Evolutionary conservation across 2,329 filamentous ascomycete species (phyloP), one percentile per base, ranked within the genome.

Genomic region (Mycosphaerelloides madeirae): DNA sequence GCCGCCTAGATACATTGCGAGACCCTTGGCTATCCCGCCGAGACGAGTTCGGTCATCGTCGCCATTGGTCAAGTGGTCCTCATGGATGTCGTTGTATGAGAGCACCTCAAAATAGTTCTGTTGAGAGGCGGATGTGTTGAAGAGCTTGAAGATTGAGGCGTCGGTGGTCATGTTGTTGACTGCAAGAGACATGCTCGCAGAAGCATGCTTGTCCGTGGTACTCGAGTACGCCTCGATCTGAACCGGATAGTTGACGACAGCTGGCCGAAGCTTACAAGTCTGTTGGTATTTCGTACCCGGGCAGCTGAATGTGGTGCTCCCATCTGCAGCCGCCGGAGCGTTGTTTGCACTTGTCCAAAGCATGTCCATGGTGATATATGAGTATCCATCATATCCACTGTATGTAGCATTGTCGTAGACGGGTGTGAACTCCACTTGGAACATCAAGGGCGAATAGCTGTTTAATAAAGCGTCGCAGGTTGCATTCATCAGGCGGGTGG

Each of bases 211-310:
- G 35, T 51, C 47, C 2, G 39, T 39, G n/a, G n/a, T n/a, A n/a
- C n/a, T n/a, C n/a, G n/a, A n/a, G 41, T 44, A 52, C 11, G 38
- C 36, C 13, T 48, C 37, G 13, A 55, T 46, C 40, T 39, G 43
- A 13, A 54, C 44, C 2, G 55, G 50, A 22, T 59, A 59, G 28
- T 45, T 46, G 38, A 58, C 39, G n/a, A 53, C 41, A 0, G 56
- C 56, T 3, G 56, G 55, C 6, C 53, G 43, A 2, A 59, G 46
- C 2, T 41, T 39, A 29, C 56, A 59, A 5, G 29, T 51, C 31
- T 55, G 55, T 11, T 15, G 39, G 25, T 44, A 47, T 1, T 39
- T 12, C 3, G 18, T 47, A 11, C 53, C 55, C 13, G 41, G 36
- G 34, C 46, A 48, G 22, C 5, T 25, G 22, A 9, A 25, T 25